These are phyloP conservation scores for Amanita muscaria DNA, from an alignment of 768 basidiomycete genomes.

Conservation along the genomic window DNA sequence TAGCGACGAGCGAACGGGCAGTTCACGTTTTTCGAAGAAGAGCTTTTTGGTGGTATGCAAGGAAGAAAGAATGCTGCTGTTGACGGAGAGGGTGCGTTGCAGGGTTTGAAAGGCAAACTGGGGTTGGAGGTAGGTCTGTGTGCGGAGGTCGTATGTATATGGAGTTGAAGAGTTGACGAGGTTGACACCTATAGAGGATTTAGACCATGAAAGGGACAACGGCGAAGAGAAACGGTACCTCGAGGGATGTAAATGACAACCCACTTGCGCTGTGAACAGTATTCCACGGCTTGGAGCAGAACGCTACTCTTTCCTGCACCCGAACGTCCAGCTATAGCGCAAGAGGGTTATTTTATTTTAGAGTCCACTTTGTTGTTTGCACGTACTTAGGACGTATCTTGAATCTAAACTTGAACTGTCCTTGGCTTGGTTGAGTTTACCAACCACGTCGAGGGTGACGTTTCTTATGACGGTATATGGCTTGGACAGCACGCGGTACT, in stretches of 20 bases:
- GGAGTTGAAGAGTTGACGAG: slow-evolving; percentile 69
- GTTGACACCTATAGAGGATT: slow-evolving; percentile 20
- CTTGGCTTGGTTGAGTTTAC: slow-evolving; percentile 45
- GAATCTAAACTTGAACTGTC: slow-evolving; percentile 39
- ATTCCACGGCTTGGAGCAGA: slow-evolving; percentile 68
- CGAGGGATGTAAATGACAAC: slow-evolving; percentile 81
- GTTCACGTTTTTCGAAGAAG: slow-evolving; percentile 36
- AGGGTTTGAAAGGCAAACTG: slow-evolving; percentile 54
- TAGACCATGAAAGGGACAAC: background rate
- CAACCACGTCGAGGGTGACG: slow-evolving; percentile 47
- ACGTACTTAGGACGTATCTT: slow-evolving; percentile 60
- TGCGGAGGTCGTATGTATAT: slow-evolving; percentile 66
- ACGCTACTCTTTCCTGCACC: slow-evolving; percentile 81
- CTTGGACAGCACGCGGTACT: slow-evolving; percentile 64
- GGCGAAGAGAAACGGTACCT: slow-evolving; percentile 28
- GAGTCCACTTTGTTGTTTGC: slow-evolving; percentile 1
- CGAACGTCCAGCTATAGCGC: slow-evolving; percentile 48
- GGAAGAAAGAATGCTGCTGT: slow-evolving; percentile 33
- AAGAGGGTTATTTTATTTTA: slow-evolving; percentile 11
- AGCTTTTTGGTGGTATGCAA: slow-evolving; percentile 35
- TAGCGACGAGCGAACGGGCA: slow-evolving; percentile 43
- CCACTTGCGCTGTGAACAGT: slow-evolving; percentile 59
- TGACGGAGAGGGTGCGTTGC: slow-evolving; percentile 52
- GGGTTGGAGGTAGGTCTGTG: slow-evolving; percentile 72
- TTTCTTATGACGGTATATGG: slow-evolving; percentile 69